phyloP scores from a whole-genome alignment of 2,329 filamentous ascomycete species.

The Xenosphaeropsis pyriputrescens region DNA sequence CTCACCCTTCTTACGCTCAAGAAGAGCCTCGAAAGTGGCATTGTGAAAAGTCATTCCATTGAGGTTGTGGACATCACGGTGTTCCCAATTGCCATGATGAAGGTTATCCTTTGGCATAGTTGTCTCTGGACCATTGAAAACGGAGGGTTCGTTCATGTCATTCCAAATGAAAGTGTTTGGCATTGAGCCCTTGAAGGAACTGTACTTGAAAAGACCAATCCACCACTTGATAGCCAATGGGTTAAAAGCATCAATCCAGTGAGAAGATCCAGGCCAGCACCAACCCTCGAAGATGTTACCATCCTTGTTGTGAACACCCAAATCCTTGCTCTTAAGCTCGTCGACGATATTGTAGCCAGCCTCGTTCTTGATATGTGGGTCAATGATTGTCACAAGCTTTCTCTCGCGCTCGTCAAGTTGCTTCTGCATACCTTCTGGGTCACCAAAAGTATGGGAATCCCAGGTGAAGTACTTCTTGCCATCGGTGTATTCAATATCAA shows the following conservation, averaged over 20 bases:
- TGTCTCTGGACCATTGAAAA: conserved; percentile 95
- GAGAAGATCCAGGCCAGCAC: conserved; percentile 96
- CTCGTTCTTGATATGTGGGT: conserved; percentile 94
- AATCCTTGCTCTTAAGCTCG: conserved; percentile 68
- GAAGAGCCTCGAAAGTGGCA: conserved; percentile 74
- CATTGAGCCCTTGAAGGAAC: conserved; percentile 72
- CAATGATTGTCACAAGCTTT: conserved; percentile 88
- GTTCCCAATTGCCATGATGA: conserved; percentile 84
- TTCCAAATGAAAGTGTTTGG: conserved; percentile 95
- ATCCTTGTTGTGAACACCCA: conserved; percentile 84
- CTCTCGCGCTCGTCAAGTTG: conserved; percentile 74
- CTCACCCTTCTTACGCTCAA: conserved; percentile 77
- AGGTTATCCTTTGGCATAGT: conserved; percentile 99
- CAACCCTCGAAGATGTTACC: conserved; percentile 82
- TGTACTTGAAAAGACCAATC: conserved; percentile 76
- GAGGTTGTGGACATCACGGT: conserved; percentile 90
- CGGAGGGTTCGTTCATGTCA: conserved; percentile 98
- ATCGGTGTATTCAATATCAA: conserved; percentile 95
- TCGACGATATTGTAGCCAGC: conserved; percentile 63
- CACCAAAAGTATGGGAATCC: conserved; percentile 76
- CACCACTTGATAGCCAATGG: conserved; percentile 88
- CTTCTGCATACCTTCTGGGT: conserved; percentile 77
- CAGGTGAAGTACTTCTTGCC: conserved; percentile 98
- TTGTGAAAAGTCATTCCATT: conserved; percentile 95
- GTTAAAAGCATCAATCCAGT: conserved; percentile 95